phyloP scores from a whole-genome alignment of 2,329 filamentous ascomycete species.

The Phialophora verrucosa region DNA sequence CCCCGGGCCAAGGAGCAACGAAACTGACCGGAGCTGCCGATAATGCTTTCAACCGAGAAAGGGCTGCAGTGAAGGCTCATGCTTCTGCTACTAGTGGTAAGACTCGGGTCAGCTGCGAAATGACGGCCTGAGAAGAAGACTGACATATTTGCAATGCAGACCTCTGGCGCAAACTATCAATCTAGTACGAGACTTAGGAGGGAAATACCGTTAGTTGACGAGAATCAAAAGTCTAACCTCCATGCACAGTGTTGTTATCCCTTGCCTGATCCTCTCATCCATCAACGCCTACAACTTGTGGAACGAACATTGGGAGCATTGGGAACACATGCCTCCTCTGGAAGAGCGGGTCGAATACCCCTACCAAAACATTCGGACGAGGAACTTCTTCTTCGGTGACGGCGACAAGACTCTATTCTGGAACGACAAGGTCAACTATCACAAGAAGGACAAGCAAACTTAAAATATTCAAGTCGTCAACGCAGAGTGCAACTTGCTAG shows the following conservation, averaged over 20 bases:
- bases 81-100: slow-evolving; percentile 81
- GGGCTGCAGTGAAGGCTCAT: slow-evolving; percentile 87
- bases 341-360: slow-evolving; percentile 93
- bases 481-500: background rate
- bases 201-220: background rate
- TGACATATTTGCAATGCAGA: slow-evolving; percentile 59
- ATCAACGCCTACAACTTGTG: slow-evolving; percentile 90
- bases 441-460: slow-evolving; percentile 81
- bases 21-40: slow-evolving; percentile 68
- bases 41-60: slow-evolving; percentile 93
- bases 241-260: slow-evolving; percentile 70
- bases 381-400: slow-evolving; percentile 94
- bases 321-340: slow-evolving; percentile 79
- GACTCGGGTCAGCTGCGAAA: background rate
- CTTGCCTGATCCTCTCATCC: slow-evolving; percentile 71
- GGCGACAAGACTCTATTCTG: slow-evolving; percentile 85
- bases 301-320: slow-evolving; percentile 98
- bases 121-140: slow-evolving; percentile 10
- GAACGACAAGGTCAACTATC: slow-evolving; percentile 95
- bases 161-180: slow-evolving; percentile 92
- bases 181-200: slow-evolving; percentile 74
- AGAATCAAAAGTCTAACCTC: slow-evolving; percentile 22
- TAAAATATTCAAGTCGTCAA: slow-evolving; percentile 39
- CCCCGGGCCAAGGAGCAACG: slow-evolving; percentile 34
- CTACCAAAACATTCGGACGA: slow-evolving; percentile 96